Conservation (phyloP, 805 yeast genomes). For the Wickerhamomyces tratensis region DNA sequence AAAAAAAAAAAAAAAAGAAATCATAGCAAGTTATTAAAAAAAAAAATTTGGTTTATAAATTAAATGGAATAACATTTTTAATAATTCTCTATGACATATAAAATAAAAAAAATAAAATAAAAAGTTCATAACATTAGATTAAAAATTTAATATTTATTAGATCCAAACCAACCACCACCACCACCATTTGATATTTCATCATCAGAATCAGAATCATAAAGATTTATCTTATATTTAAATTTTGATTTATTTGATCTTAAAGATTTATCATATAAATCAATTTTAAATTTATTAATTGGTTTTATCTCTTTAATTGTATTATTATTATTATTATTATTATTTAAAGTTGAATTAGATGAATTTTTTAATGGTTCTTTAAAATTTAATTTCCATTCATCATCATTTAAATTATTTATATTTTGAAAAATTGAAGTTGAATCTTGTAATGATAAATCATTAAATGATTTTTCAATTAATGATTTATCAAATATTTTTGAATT, state of each 20-base stretch:
- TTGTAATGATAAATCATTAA: constrained; percentile 2
- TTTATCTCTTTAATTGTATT: background rate
- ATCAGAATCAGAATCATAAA: constrained; percentile 11
- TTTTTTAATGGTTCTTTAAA: no score
- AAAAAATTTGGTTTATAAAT: no score
- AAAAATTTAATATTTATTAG: constrained; percentile 10
- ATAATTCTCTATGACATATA: no score
- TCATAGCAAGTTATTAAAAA: no score
- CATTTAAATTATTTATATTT: no score
- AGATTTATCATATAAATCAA: constrained; percentile 17
- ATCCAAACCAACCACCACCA: constrained; percentile 15
- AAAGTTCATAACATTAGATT: no score
- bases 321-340: no score
- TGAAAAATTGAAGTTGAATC: background rate
- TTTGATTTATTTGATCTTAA: constrained; percentile 7
- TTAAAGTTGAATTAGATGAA: no score
- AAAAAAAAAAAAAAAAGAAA: no score
- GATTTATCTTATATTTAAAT: constrained; percentile 4
- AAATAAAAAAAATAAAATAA: no score
- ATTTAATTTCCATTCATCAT: no score
- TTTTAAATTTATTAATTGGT: constrained; percentile 10
- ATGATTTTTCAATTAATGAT: constrained; percentile 13
- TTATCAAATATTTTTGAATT: constrained; percentile 13
- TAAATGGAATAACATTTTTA: no score
- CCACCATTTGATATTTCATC: background rate